Conservation (phyloP, 1,284 basidiomycete genomes). For the Cutaneotrichosporon cutaneum region DNA sequence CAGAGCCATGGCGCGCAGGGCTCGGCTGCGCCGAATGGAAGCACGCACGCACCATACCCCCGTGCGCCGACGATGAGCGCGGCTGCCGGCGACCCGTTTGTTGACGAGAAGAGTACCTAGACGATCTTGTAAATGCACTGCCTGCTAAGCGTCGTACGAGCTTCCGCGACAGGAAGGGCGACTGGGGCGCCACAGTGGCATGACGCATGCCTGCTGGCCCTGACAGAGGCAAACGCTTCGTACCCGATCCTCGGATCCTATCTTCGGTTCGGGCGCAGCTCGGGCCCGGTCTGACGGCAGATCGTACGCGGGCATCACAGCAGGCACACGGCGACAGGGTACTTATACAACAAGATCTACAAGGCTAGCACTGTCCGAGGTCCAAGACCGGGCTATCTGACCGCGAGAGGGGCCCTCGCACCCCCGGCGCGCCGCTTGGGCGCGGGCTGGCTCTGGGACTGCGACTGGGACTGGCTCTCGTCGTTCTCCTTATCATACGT, state of each 20-base stretch:
- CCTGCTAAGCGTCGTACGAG: background rate
- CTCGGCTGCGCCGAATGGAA: background rate
- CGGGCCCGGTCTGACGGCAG: background rate
- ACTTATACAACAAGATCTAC: slow-evolving; percentile 1
- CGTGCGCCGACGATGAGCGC: background rate
- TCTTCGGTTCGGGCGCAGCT: background rate
- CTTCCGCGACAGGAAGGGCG: background rate
- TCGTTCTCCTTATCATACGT: slow-evolving; percentile 15
- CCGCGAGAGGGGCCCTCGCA: background rate
- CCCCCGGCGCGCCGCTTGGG: background rate
- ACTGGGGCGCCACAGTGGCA: background rate
- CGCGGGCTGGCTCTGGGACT: background rate
- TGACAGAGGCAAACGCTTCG: no score
- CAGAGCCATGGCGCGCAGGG: background rate
- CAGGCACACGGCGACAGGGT: background rate
- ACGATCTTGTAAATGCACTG: background rate
- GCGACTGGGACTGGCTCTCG: slow-evolving; percentile 2
- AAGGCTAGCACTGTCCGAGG: background rate
- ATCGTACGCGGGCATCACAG: no score
- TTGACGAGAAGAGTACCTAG: background rate
- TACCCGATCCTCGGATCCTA: background rate
- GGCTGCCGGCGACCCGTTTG: background rate
- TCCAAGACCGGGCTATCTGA: background rate
- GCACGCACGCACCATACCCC: background rate
- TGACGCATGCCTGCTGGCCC: no score